Conservation (phyloP, 495 filamentous ascomycete species). For the Penicillium diatomitis region DNA sequence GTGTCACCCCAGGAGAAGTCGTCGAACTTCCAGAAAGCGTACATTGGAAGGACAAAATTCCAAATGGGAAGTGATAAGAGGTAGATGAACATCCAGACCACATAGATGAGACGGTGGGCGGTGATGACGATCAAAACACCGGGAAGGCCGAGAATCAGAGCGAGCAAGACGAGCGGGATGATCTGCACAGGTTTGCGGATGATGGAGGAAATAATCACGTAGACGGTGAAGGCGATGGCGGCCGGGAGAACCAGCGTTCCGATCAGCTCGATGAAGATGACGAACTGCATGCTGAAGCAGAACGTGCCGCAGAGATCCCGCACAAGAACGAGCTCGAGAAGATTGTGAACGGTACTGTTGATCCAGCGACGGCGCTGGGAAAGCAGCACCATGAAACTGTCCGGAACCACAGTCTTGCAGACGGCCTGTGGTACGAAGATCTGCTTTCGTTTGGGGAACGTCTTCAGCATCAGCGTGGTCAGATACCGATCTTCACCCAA, state of each 20-base stretch:
- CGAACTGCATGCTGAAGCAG: conserved; percentile 99
- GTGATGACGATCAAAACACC: conserved; percentile 91
- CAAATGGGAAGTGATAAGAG: conserved; percentile 88
- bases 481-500: conserved; percentile 97
- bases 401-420: conserved; percentile 95
- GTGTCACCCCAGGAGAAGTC: conserved; percentile 99
- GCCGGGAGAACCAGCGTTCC: conserved; percentile 92
- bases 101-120: conserved; percentile 88
- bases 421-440: conserved; percentile 97
- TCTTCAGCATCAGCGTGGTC: conserved; percentile 94
- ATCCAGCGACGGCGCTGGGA: conserved; percentile 97
- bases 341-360: conserved; percentile 97
- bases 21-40: conserved; percentile 99
- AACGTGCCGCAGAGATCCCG: conserved; percentile 97
- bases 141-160: conserved; percentile 85
- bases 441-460: conserved; percentile 98
- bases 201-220: conserved; percentile 86
- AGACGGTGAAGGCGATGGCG: conserved; percentile 93
- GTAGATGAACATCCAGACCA: conserved; percentile 96
- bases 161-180: conserved; percentile 86
- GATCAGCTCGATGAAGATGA: conserved; percentile 91
- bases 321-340: conserved; percentile 95
- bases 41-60: conserved; percentile 93
- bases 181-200: conserved; percentile 73
- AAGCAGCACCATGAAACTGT: conserved; percentile 83